Evolutionary conservation across 768 basidiomycete genomes (phyloP), one percentile per base, ranked within the genome.

Genomic region (Neoboletus subvelutipes): DNA sequence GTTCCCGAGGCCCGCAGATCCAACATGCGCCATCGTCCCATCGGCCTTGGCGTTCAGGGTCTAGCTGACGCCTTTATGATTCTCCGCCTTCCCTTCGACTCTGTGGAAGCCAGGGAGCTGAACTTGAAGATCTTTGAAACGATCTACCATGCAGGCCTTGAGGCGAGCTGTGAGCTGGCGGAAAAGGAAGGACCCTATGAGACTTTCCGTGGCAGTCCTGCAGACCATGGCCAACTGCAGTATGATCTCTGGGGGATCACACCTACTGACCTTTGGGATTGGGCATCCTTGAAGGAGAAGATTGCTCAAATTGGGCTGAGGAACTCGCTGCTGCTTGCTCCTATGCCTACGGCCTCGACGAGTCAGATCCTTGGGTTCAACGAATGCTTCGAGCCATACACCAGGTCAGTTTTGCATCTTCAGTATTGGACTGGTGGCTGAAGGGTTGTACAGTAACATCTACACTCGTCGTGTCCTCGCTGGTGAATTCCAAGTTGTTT

Each of bases 261-360:
- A 0, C 97, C 93, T 28, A 86, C 85, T 1, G 85, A 83, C 47
- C 80, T 98, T 9, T 99, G 97, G 97, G 94, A 99, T 68, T 99
- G 97, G 97, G 69, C 81, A 1, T 71, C 79, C 58, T 77, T 98
- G 70, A 97, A 96, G 79, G 89, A 82, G 64, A 89, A 91, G 74
- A 89, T 99, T 52, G 84, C 84, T 18, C 77, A 80, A 64, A 81
- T 82, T 66, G 96, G 96, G 54, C 73, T 98, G 54, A 77, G 94
- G 60, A 98, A 98, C 77, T 95, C 96, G 31, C 78, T 98, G 18
- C 78, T 98, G 13, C 76, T 92, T 58, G 87, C 96, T 0, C 96
- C 96, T n/a, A 99, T 99, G 97, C 97, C 97, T 1, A 99, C 97
- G 33, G 97, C 97, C 1, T 96, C 94, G 24, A 99, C 97, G 3